Evolutionary conservation across 371 early-diverging fungal genomes (phyloP), one percentile per base, ranked within the genome.

Genomic region (Saksenaea oblongispora): DNA sequence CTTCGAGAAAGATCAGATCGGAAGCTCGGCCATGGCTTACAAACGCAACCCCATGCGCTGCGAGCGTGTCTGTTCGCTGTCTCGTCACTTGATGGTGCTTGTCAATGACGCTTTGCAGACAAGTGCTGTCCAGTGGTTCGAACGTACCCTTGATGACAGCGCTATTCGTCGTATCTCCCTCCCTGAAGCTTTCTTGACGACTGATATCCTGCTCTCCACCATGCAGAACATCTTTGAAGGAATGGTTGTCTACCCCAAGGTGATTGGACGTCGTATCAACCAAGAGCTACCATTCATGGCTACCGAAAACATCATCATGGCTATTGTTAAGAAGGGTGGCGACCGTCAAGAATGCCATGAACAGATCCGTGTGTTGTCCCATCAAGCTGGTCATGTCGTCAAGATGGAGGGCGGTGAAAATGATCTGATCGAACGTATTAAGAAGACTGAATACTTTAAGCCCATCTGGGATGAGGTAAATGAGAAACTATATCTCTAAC

Each of bases 21-120:
- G 98, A 13, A 91, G 92, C 37, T 95, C 96, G 35, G 99, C 99
- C 58, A 98, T 98, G 99, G 98, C 99, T 60, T 98, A 98, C 85
- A 98, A 98, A 91, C 93, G 98, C 71, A 98, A 98, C 86, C 99
- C 99, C 35, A 98, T 98, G 98, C 91, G 97, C 54, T 93, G 91
- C 70, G 99, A 98, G 73, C 94, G 99, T 69, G 92, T 95, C 35
- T 97, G 98, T 85, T 89, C 95, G 34, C 87, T 98, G 58, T 79
- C 96, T n/a, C 93, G 98, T 60, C 98, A 98, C 74, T 83, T 98
- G 66, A 94, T 96, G 91, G 83, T 92, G n/a, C 86, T 98, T 10
- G 86, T 89, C 59, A 88, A 88, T 71, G 91, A 98, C 75, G 91
- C 95, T 34, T 79, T 93, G 44, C 89, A 93, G 63, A 98, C 98